Base-by-base conservation (phyloP, 1,284 basidiomycete genomes). In the Phellopilus nigrolimitatus region DNA sequence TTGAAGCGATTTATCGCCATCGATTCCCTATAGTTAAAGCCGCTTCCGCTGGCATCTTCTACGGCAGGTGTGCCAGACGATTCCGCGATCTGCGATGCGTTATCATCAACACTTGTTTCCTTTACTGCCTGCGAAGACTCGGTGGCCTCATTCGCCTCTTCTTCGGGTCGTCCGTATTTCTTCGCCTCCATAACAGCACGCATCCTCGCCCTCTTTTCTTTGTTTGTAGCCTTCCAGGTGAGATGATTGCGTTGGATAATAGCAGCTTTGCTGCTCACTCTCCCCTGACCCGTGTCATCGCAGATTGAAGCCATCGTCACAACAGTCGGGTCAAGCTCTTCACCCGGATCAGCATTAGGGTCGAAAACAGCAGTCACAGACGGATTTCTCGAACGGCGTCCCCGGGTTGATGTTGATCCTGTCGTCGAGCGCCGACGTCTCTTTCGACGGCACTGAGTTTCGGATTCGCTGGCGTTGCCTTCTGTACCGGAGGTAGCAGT, bases 221-320 rank as follows among this genome's bases (percentile, higher is more conserved):
- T 74, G 59, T 78, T 86, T 24, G 74, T 70, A 22, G 72, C 68
- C 60, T 83, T 85, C 84, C 85, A 88, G 8, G 76, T 70, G 37
- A 76, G 69, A 57, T 86, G 83, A 56, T 87, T 88, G 51, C 66
- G 76, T 56, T 81, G 66, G 51, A 88, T 80, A 58, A 85, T 80
- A 5, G 72, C 71, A 0, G 82, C 84, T 64, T 82, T 86, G 59
- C 75, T 83, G 60, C 86, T 88, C 39, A 88, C 70, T 28, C 86
- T 77, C 8, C 87, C 88, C 53, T 80, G 79, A 3, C 84, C 84
- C 1, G 75, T 84, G 61, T 90, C 87, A 24, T 74, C 75, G 61
- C 87, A 89, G 2, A 90, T 72, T 0, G 78, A 66, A 12, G 84
- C 80, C 87, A 90, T 90, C 3, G 84, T 88, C n/a, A 84, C 68